Percentiles rank a stretch among this genome's conserved stretches.
Evolutionary conservation across 768 basidiomycete genomes (phyloP).

Genomic region (Ephemerocybe angulata): DNA sequence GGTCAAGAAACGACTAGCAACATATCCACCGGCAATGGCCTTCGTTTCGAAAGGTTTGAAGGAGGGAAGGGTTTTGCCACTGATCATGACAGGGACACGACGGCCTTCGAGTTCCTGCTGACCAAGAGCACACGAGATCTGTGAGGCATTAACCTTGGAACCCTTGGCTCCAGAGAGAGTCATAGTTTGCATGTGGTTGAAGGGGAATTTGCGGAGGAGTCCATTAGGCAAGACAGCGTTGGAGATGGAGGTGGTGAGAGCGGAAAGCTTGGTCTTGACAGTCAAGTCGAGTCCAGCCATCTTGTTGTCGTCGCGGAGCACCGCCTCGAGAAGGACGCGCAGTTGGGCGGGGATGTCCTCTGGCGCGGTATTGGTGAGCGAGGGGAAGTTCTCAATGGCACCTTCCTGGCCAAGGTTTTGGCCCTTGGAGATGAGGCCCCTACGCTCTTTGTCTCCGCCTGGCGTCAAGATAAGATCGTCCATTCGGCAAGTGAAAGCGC

Average conservation of each 20-base stretch:
- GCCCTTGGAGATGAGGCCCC: slow-evolving; percentile 62
- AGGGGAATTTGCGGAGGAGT: slow-evolving; percentile 89
- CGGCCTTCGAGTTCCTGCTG: slow-evolving; percentile 98
- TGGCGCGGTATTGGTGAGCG: slow-evolving; percentile 48
- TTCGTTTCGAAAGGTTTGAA: slow-evolving; percentile 98
- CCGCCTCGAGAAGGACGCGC: slow-evolving; percentile 76
- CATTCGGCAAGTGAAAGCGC: slow-evolving; percentile 98
- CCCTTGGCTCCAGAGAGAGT: slow-evolving; percentile 98
- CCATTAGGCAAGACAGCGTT: slow-evolving; percentile 83
- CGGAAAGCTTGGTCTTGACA: slow-evolving; percentile 79
- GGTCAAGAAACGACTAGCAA: slow-evolving; percentile 97
- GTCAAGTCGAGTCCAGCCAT: slow-evolving; percentile 96
- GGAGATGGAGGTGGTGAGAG: slow-evolving; percentile 87
- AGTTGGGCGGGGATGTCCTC: slow-evolving; percentile 58
- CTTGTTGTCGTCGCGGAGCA: slow-evolving; percentile 91
- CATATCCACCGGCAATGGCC: slow-evolving; percentile 96
- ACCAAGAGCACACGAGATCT: slow-evolving; percentile 96
- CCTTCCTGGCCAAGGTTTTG: slow-evolving; percentile 77
- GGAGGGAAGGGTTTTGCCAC: slow-evolving; percentile 95
- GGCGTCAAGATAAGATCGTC: slow-evolving; percentile 92
- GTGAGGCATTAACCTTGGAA: slow-evolving; percentile 93
- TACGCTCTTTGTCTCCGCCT: slow-evolving; percentile 69
- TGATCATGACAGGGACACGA: slow-evolving; percentile 98
- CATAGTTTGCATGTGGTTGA: slow-evolving; percentile 99
- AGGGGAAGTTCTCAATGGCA: slow-evolving; percentile 88